Conservation (phyloP, 2,329 filamentous ascomycete genomes). For the Exophiala sp. region DNA sequence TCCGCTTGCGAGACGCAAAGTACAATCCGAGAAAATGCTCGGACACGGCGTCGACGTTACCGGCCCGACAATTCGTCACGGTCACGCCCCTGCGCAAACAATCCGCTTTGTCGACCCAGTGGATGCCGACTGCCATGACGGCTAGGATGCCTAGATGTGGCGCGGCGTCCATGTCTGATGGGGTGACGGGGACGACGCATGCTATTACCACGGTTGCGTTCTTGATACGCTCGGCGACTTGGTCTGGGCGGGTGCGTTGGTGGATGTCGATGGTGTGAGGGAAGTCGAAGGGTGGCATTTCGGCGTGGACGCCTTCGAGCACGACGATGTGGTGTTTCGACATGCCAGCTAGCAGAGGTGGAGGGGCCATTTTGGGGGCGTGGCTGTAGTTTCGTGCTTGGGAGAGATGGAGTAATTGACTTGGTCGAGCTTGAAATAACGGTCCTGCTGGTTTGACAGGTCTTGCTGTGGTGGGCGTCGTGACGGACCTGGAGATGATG, state of each 20-base stretch:
- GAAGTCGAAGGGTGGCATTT: constrained; percentile 39
- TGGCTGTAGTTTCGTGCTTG: not conserved
- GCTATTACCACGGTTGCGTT: constrained; percentile 48
- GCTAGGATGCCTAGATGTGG: constrained; percentile 46
- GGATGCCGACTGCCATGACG: constrained; percentile 47
- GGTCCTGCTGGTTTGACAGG: too few relatives aligned
- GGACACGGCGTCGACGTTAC: constrained; percentile 47
- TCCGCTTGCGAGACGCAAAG: constrained; percentile 44
- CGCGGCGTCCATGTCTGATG: constrained; percentile 38
- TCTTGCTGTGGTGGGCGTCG: too few relatives aligned
- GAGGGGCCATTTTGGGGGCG: constrained; percentile 18
- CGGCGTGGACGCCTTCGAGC: constrained; percentile 46
- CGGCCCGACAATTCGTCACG: constrained; percentile 46
- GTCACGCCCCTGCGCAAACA: constrained; percentile 43
- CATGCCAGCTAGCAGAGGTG: constrained; percentile 22
- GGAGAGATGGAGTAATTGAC: not conserved
- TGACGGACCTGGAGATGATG: too few relatives aligned
- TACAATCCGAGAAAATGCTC: constrained; percentile 53
- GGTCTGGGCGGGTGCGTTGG: constrained; percentile 32
- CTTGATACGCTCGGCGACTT: constrained; percentile 42
- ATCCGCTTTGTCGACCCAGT: constrained; percentile 46
- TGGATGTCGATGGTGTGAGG: constrained; percentile 43
- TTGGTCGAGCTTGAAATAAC: not conserved
- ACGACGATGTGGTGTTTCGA: constrained; percentile 46
- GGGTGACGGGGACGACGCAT: constrained; percentile 41